Base-by-base conservation (phyloP, 1,284 basidiomycete species). In the Mycena citricolor region DNA sequence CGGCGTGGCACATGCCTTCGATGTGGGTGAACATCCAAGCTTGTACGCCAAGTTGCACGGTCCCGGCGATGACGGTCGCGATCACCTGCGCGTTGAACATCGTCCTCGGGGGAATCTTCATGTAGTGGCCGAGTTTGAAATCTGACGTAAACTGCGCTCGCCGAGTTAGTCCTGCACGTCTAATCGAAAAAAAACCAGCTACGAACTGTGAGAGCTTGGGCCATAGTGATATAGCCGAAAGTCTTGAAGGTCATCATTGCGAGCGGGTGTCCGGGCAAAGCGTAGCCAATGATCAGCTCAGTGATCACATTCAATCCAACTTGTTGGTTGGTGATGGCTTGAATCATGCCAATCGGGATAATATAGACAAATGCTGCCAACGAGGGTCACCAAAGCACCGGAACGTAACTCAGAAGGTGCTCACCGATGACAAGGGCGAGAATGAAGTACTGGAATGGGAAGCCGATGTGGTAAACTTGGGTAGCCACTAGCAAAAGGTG, bases 51-150 rank as follows among this genome's bases (percentile, higher is more conserved):
- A 84, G 68, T 49, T 82, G 80, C 4, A 73, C 70, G 13, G 76
- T 79, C 22, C 76, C 77, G 4, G 80, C 79, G 19, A 88, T 65
- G 28, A 83, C 60, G 1, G 79, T 76, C 6, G 81, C 79, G 36
- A 82, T 60, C 14, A 86, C 66, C 61, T 87, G 81, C 13, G 60
- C 67, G 55, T 66, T 69, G 57, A 86, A 81, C 73, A 86, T 81
- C 10, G 70, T 59, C 37, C 70, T 58, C 8, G 73, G 72, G 26
- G 75, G 70, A 40, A 49, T n/a, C n/a, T n/a, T n/a, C 82, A 85
- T 85, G 64, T 85, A 84, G n/a, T n/a, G n/a, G n/a, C n/a, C n/a
- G n/a, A 82, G 69, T 58, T 83, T 83, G 58, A 82, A 77, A 55
- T 85, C 83, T 17, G 74, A 71, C 8, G 81, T 76, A 58, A 85